These are phyloP conservation scores for Yamadazyma sp. DNA, from an alignment of 805 yeast genomes.

Conservation along the genomic window DNA sequence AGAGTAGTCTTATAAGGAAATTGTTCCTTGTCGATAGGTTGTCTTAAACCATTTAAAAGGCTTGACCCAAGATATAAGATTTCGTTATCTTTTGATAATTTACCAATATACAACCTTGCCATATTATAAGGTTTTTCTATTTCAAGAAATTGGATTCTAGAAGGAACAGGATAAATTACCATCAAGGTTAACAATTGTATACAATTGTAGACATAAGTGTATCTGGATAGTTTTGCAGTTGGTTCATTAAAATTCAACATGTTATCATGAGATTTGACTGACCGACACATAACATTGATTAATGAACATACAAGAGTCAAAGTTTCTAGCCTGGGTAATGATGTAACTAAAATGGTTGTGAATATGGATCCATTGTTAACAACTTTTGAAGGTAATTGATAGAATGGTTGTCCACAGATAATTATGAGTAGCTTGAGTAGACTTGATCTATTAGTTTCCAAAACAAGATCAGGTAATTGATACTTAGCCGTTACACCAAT, in stretches of 20 bases:
- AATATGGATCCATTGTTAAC: constrained; percentile 58
- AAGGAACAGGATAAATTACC: constrained; percentile 64
- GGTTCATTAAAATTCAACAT: constrained; percentile 35
- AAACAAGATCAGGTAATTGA: constrained; percentile 21
- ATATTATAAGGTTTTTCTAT: constrained; percentile 43
- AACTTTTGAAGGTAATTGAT: constrained; percentile 39
- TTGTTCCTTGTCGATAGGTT: constrained; percentile 34
- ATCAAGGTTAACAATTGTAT: constrained; percentile 61
- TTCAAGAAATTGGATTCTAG: constrained; percentile 2
- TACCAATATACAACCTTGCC: constrained; percentile 50
- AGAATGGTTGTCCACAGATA: constrained; percentile 61
- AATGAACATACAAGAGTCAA: constrained; percentile 64
- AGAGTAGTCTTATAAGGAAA: background rate
- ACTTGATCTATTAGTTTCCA: constrained; percentile 68
- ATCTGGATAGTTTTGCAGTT: constrained; percentile 33
- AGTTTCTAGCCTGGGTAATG: constrained; percentile 46
- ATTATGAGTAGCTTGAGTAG: constrained; percentile 59
- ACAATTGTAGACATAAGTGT: constrained; percentile 49
- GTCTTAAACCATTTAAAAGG: constrained; percentile 45
- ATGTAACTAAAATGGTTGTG: constrained; percentile 51
- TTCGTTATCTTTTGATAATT: constrained; percentile 54
- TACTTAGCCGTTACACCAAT: constrained; percentile 47
- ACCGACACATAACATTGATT: constrained; percentile 58
- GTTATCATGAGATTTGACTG: constrained; percentile 42
- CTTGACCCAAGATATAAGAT: constrained; percentile 46